These are phyloP conservation scores for Trichocomaceae sp. DNA, from an alignment of 2,329 filamentous ascomycete species.

Conservation along the genomic window DNA sequence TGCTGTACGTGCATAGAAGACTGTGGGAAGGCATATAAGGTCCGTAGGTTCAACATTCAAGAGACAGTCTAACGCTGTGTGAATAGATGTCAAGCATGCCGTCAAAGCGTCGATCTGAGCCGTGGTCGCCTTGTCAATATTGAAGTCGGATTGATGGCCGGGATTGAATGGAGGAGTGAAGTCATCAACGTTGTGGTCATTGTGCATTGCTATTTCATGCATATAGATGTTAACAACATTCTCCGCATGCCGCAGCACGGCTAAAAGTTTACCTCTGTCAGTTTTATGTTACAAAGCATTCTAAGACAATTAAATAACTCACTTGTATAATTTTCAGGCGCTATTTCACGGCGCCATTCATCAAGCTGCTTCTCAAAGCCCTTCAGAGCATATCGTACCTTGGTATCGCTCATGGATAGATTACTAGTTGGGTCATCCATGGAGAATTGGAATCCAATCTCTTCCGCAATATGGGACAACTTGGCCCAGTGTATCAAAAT, in stretches of 20 bases:
- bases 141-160: conserved; percentile 25
- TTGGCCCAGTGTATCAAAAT: conserved; percentile 53
- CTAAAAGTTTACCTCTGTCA: conserved; percentile 30
- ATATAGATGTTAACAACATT: conserved; percentile 64
- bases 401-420: conserved; percentile 52
- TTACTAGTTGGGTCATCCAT: conserved; percentile 57
- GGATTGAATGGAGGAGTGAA: conserved; percentile 40
- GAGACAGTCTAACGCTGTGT: conserved; percentile 61
- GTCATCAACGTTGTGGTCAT: conserved; percentile 53
- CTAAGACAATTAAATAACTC: conserved; percentile 24
- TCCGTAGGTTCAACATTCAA: conserved; percentile 52
- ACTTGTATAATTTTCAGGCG: conserved; percentile 51
- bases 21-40: conserved; percentile 61
- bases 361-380: conserved; percentile 60
- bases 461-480: conserved; percentile 59
- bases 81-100: conserved; percentile 59
- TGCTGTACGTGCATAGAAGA: conserved; percentile 64
- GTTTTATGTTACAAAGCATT: background rate
- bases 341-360: conserved; percentile 52
- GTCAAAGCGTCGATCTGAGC: conserved; percentile 62
- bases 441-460: conserved; percentile 59
- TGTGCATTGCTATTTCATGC: conserved; percentile 67
- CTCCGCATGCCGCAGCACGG: conserved; percentile 58
- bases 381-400: conserved; percentile 58
- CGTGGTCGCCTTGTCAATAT: conserved; percentile 38